These are phyloP conservation scores for Brassica juncea DNA, from an alignment of 345 rosid species.

Conservation along the genomic window DNA sequence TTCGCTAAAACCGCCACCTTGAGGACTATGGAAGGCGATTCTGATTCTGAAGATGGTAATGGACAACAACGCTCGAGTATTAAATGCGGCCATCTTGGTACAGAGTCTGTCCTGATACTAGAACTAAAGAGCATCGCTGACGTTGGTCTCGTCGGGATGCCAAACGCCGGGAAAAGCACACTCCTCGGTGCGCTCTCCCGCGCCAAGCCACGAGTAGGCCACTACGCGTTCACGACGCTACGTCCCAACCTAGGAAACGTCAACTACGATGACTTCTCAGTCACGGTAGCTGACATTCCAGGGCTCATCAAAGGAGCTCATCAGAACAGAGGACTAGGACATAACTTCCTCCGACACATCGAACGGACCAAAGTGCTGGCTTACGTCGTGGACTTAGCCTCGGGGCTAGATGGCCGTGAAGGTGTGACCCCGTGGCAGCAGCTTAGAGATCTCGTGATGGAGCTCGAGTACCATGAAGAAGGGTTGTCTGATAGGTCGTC, in stretches of 20 bases:
- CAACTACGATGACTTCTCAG: slow-evolving; percentile 72
- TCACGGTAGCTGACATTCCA: slow-evolving; percentile 93
- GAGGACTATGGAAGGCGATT: slow-evolving; percentile 21
- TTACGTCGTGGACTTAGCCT: slow-evolving; percentile 82
- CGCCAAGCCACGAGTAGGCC: slow-evolving; percentile 81
- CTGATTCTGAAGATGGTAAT: slow-evolving; percentile 38
- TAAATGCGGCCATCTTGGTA: slow-evolving; percentile 61
- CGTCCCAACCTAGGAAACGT: slow-evolving; percentile 88
- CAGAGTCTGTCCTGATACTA: slow-evolving; percentile 61
- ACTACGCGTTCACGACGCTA: slow-evolving; percentile 85
- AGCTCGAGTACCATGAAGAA: slow-evolving; percentile 84
- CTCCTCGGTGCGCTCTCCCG: slow-evolving; percentile 85
- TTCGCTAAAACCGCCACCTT: slow-evolving; percentile 25
- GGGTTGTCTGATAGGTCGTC: slow-evolving; percentile 80
- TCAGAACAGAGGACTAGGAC: slow-evolving; percentile 83
- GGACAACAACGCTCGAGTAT: slow-evolving; percentile 43
- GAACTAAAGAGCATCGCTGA: slow-evolving; percentile 97
- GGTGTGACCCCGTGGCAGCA: slow-evolving; percentile 91
- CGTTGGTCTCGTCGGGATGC: slow-evolving; percentile 97
- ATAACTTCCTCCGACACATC: slow-evolving; percentile 85
- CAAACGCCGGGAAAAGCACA: slow-evolving; percentile 94
- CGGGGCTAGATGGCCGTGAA: slow-evolving; percentile 64
- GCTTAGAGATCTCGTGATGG: slow-evolving; percentile 68
- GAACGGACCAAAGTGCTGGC: slow-evolving; percentile 95
- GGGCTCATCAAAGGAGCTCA: slow-evolving; percentile 94